These are phyloP conservation scores for Fusarium liriodendri DNA, from an alignment of 2,329 filamentous ascomycete species.

Conservation along the genomic window DNA sequence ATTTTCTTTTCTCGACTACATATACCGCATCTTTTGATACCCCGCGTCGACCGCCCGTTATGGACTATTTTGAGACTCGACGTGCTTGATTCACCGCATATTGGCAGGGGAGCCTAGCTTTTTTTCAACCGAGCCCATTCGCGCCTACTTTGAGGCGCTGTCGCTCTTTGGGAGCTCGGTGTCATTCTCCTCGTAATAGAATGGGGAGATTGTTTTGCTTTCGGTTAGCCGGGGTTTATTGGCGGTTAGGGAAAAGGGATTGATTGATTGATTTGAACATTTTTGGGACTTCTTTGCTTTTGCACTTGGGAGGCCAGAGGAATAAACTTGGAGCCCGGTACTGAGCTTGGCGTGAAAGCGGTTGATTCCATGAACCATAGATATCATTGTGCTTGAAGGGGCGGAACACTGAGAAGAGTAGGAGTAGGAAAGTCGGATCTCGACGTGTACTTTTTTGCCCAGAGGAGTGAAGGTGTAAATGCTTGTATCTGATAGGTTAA, in stretches of 20 bases:
- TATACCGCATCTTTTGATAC: conserved; percentile 47
- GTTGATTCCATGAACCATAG: conserved; percentile 34
- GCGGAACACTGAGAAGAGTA: conserved; percentile 5
- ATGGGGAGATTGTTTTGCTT: conserved; percentile 29
- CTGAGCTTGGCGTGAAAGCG: conserved; percentile 35
- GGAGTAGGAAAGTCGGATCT: conserved; percentile 12
- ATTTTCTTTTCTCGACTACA: conserved; percentile 46
- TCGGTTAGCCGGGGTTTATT: conserved; percentile 39
- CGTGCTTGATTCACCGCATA: conserved; percentile 36
- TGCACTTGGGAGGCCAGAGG: conserved; percentile 23
- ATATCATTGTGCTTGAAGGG: conserved; percentile 25
- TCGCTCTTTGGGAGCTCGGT: conserved; percentile 35
- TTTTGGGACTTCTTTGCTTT: conserved; percentile 40
- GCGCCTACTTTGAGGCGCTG: conserved; percentile 18
- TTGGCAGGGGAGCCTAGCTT: conserved; percentile 33
- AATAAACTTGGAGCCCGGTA: conserved; percentile 23
- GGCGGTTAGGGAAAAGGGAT: conserved; percentile 38
- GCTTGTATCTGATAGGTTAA: conserved; percentile 34
- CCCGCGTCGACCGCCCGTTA: conserved; percentile 43
- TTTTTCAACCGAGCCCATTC: conserved; percentile 25
- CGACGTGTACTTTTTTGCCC: conserved; percentile 12
- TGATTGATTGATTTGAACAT: conserved; percentile 42
- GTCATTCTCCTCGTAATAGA: conserved; percentile 24
- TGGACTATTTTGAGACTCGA: conserved; percentile 34
- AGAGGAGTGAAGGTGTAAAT: conserved; percentile 31